Evolutionary conservation across 116 monocot genomes (phyloP), one percentile per base, ranked within the genome.

Genomic region (Posidonia oceanica): DNA sequence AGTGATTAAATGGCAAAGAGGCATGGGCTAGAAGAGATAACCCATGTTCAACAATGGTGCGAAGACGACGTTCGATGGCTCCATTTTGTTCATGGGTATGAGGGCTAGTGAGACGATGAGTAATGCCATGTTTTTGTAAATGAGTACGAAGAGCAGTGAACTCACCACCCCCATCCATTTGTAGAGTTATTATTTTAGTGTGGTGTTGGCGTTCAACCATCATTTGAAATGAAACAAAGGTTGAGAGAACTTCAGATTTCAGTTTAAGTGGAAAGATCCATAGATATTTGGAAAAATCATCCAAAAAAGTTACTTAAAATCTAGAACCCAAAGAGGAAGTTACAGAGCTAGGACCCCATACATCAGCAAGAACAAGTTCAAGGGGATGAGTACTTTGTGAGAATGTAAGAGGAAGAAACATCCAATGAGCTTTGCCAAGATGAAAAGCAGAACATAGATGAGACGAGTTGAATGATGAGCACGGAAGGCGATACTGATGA

Each of bases 61-160:
- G 64, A 38, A 4, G 16, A 36, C 23, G 16, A 2, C 10, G 2
- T 64, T 64, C 37, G 7, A 23, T 23, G 11, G 38, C 64, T 3
- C 37, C 64, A 64, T 39, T 39, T 64, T 64, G 64, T 39, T 64
- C 64, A 10, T 64, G 64, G 11, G 64, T 38, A 36, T 37, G 64
- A 3, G 64, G 64, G 37, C 37, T 39, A 15, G 64, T 36, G 11
- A 64, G 1, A 37, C 37, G 8, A 64, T 64, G 64, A 15, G 1
- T 8, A 39, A 64, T 64, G 23, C 38, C 64, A 64, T 64, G 37
- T 38, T 7, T 64, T 8, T 15, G 23, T 20, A 39, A 39, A 13
- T 38, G 14, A 10, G 5, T 3, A 13, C 7, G 29, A 37, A 39
- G 23, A 23, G 0, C 2, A 7, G 5, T 1, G 23, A 64, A 64